These are phyloP conservation scores for Populus alba DNA, from an alignment of 345 rosid genomes.

Conservation along the genomic window DNA sequence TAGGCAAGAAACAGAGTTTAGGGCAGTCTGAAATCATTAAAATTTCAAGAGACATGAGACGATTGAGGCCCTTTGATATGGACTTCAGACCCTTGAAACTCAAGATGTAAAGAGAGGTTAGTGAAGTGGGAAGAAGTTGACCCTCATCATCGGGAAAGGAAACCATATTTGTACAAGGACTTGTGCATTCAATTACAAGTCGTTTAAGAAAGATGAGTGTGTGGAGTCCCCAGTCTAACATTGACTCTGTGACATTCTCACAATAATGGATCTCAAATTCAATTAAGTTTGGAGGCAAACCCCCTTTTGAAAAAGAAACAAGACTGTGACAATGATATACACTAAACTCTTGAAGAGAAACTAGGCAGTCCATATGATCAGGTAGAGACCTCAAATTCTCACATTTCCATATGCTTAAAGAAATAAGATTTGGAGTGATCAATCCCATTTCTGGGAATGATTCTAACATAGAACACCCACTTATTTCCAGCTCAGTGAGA, in stretches of 20 bases:
- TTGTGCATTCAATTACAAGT: constrained; percentile 8
- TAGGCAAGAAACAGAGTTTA: constrained; percentile 21
- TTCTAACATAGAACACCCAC: constrained; percentile 16
- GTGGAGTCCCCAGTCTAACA: constrained; percentile 23
- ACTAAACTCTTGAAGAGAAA: not conserved
- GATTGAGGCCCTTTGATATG: constrained; percentile 21
- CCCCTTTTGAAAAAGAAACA: constrained; percentile 21
- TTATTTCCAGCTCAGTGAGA: constrained; percentile 13
- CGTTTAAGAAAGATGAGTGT: constrained; percentile 28
- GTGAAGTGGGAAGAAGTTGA: constrained; percentile 22
- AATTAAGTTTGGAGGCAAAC: constrained; percentile 28
- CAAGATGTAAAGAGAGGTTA: constrained; percentile 16
- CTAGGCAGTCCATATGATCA: constrained; percentile 15
- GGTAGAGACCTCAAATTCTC: constrained; percentile 20
- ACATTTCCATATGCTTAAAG: constrained; percentile 7
- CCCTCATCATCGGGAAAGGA: constrained; percentile 29
- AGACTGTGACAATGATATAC: constrained; percentile 9
- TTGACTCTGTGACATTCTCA: constrained; percentile 11
- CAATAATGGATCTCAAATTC: constrained; percentile 15
- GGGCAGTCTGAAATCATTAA: constrained; percentile 24
- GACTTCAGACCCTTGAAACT: constrained; percentile 9
- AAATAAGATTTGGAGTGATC: constrained; percentile 9
- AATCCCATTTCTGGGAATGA: constrained; percentile 19
- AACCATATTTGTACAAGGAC: constrained; percentile 5
- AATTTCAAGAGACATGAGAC: constrained; percentile 22